Conservation (phyloP, 805 yeast species). For the Sugiyamaella marilandica region DNA sequence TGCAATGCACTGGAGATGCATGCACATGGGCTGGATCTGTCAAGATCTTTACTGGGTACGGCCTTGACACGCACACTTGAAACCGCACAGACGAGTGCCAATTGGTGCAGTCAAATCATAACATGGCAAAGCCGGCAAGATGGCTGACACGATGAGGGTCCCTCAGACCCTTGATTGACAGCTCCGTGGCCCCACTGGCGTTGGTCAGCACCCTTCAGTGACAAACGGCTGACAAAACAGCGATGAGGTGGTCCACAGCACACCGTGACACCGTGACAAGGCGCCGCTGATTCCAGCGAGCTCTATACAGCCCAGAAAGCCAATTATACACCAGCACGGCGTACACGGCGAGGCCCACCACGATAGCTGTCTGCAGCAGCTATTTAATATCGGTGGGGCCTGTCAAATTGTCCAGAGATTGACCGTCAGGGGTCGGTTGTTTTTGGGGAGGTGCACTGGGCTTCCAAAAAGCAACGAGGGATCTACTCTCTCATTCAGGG, state of each 20-base stretch:
- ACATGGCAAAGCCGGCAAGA: not conserved
- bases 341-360: not conserved
- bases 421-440: no score
- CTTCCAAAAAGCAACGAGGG: not conserved
- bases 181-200: no score
- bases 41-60: conserved; percentile 2
- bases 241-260: no score
- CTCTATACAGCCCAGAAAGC: no score
- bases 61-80: conserved; percentile 3
- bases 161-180: conserved; percentile 3
- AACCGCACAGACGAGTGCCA: not conserved
- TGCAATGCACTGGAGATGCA: conserved; percentile 1
- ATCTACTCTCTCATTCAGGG: conserved; percentile 1
- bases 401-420: not conserved
- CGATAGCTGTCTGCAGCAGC: not conserved
- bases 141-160: not conserved
- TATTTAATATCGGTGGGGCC: not conserved
- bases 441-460: not conserved
- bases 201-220: no score
- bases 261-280: no score
- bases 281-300: no score
- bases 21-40: not conserved
- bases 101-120: conserved; percentile 1
- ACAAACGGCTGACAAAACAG: no score
- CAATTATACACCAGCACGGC: no score